Evolutionary conservation across 2,329 filamentous ascomycete species (phyloP), one percentile per base, ranked within the genome.

Genomic region (Aspergillus niger): DNA sequence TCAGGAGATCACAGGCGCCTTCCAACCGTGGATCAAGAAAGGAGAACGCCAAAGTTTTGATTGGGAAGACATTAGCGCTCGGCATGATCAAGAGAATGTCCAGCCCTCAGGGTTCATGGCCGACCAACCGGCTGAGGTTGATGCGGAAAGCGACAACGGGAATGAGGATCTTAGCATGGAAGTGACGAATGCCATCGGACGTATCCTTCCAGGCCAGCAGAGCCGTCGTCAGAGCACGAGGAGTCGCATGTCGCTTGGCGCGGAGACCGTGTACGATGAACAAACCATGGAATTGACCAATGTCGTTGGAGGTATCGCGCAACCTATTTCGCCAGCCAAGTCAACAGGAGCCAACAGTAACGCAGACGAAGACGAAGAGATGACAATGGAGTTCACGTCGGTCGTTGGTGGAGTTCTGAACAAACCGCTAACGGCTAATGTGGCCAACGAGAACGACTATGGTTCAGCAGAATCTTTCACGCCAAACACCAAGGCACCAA

Each of bases 121-220:
- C 6, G 44, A 58, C 15, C 54, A 63, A 52, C 49, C 61, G 10
- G 60, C 48, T 15, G 3, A 49, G 43, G 48, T 59, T 15, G 62
- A 69, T 63, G 58, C 61, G 63, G 26, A 74, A 74, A 60, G 77
- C 81, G 55, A 81, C 24, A 72, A 78, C 5, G 81, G 83, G 24
- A 83, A 85, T 20, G 85, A 86, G 64, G 91, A 93, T 41, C 88
- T 96, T 82, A 95, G 91, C 22, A 97, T 98, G 94, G 94, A 98
- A 68, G 91, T 97, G 7, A 97, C 94, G 2, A 87, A 86, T 57
- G 91, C 87, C 8, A 82, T 96, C 56, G 94, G 94, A 8, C 86
- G 89, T 3, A 97, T 98, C 57, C 76, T 97, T 20, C 79, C 83
- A 5, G 81, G 76, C 32, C 69, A 75, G 17, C 55, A 70, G 8